Evolutionary conservation across 768 basidiomycete species (phyloP).

Genomic region (Hortiboletus flavorubellus): DNA sequence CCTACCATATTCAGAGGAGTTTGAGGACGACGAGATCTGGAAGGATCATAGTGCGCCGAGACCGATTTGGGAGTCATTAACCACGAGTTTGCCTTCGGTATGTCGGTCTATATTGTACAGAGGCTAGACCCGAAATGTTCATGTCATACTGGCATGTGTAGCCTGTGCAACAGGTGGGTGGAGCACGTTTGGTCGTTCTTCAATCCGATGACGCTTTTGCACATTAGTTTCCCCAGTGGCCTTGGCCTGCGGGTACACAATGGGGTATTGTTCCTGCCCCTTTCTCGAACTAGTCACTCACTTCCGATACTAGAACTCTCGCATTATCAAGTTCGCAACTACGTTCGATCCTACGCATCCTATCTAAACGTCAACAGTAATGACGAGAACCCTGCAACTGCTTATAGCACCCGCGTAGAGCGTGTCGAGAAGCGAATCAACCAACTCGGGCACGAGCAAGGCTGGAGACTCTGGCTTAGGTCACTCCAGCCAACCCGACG

Average conservation of each 20-base stretch:
- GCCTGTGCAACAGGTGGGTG: neutral
- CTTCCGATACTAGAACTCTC: too few relatives aligned
- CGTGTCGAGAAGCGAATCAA: too few relatives aligned
- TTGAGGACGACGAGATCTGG: too few relatives aligned
- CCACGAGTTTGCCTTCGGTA: too few relatives aligned
- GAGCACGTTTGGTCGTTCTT: neutral
- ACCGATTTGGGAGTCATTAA: too few relatives aligned
- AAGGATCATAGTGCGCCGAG: too few relatives aligned
- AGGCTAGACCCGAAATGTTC: too few relatives aligned
- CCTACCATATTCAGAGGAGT: too few relatives aligned
- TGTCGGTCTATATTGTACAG: too few relatives aligned
- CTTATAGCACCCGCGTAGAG: constrained; percentile 44
- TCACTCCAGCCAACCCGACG: constrained; percentile 5
- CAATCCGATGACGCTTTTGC: neutral
- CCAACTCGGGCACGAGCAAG: too few relatives aligned
- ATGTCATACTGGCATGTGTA: neutral
- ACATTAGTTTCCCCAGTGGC: constrained; percentile 8
- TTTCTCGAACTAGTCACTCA: too few relatives aligned
- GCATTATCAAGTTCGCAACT: neutral
- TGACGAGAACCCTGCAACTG: constrained; percentile 36
- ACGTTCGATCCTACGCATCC: neutral
- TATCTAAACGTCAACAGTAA: constrained; percentile 17
- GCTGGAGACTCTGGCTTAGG: constrained; percentile 1
- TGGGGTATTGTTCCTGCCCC: constrained; percentile 6
- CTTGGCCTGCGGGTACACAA: constrained; percentile 9